Evolutionary conservation across 2,329 filamentous ascomycete genomes (phyloP).

Genomic region (Paradendryphiella salina): DNA sequence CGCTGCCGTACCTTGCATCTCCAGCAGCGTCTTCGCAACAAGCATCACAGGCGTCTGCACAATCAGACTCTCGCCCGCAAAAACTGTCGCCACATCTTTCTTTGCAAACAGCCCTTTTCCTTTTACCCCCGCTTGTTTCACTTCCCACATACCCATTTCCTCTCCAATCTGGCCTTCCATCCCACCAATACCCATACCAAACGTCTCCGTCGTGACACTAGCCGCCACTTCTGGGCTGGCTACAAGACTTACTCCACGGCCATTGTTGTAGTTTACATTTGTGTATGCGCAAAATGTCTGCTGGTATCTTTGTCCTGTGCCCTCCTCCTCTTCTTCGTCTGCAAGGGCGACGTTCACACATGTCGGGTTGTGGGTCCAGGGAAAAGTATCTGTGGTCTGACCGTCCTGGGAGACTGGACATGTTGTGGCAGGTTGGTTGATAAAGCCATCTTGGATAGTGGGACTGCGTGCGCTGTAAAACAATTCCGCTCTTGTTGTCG

Average conservation of each 20-base stretch:
- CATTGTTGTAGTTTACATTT: conserved; percentile 28
- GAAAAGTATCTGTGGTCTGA: conserved; percentile 30
- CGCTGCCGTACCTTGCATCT: conserved; percentile 5
- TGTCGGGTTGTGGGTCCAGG: conserved; percentile 37
- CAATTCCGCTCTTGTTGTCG: conserved; percentile 16
- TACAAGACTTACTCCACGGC: conserved; percentile 38
- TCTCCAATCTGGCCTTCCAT: conserved; percentile 10
- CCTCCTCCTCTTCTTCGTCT: conserved; percentile 9
- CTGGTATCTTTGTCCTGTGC: conserved; percentile 5
- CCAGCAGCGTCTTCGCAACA: conserved; percentile 21
- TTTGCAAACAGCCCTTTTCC: conserved; percentile 37
- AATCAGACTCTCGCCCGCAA: conserved; percentile 32
- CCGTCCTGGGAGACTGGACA: conserved; percentile 33
- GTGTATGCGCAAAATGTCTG: conserved; percentile 36
- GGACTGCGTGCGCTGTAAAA: conserved; percentile 26
- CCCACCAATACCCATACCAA: conserved; percentile 18
- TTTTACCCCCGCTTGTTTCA: conserved; percentile 25
- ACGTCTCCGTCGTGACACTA: conserved; percentile 22
- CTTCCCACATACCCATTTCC: conserved; percentile 28
- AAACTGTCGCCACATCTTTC: conserved; percentile 19
- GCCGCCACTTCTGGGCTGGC: conserved; percentile 33
- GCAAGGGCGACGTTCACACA: conserved; percentile 25
- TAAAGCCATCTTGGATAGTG: conserved; percentile 24
- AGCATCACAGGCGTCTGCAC: conserved; percentile 32
- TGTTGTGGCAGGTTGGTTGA: conserved; percentile 15